Evolutionary conservation across 495 filamentous ascomycete genomes (phyloP).

Genomic region (Massariosphaeria phaeospora): DNA sequence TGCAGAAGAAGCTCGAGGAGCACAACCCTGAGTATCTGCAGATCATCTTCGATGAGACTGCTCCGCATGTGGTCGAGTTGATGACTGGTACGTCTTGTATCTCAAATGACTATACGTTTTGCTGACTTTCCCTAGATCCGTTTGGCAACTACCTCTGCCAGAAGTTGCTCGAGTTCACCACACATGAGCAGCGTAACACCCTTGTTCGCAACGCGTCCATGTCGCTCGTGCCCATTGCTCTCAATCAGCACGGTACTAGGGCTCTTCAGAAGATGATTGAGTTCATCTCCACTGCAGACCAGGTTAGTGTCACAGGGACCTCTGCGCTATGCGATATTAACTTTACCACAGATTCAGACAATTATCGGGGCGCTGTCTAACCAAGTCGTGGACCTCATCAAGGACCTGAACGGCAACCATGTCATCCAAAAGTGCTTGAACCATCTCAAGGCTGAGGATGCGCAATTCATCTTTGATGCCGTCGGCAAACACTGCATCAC

Average conservation of each 20-base stretch:
- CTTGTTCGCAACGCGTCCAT: constrained; percentile 82
- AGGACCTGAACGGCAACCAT: constrained; percentile 96
- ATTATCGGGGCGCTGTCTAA: constrained; percentile 73
- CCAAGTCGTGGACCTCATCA: constrained; percentile 85
- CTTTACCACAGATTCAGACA: constrained; percentile 58
- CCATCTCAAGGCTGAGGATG: constrained; percentile 72
- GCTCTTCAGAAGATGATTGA: constrained; percentile 99
- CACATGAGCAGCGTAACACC: constrained; percentile 86
- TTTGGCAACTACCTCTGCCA: constrained; percentile 99
- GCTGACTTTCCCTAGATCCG: constrained; percentile 55
- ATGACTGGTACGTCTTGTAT: constrained; percentile 72
- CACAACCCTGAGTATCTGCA: constrained; percentile 74
- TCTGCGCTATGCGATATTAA: constrained; percentile 27
- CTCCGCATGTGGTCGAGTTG: constrained; percentile 85
- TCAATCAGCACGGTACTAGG: constrained; percentile 94
- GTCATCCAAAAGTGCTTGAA: constrained; percentile 99
- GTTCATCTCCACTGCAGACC: constrained; percentile 73
- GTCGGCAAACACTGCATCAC: constrained; percentile 79
- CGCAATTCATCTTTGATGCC: constrained; percentile 93
- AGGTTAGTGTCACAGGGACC: constrained; percentile 35
- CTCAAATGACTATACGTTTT: neutral
- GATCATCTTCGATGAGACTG: constrained; percentile 89
- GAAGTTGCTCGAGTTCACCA: constrained; percentile 89
- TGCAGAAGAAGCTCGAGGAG: constrained; percentile 97
- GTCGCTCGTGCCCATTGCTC: constrained; percentile 81